A percentile compares a stretch with the other conserved stretches of the same genome.
Conservation (phyloP, 2,329 filamentous ascomycete genomes). For the Grosmannia clavigera region DNA sequence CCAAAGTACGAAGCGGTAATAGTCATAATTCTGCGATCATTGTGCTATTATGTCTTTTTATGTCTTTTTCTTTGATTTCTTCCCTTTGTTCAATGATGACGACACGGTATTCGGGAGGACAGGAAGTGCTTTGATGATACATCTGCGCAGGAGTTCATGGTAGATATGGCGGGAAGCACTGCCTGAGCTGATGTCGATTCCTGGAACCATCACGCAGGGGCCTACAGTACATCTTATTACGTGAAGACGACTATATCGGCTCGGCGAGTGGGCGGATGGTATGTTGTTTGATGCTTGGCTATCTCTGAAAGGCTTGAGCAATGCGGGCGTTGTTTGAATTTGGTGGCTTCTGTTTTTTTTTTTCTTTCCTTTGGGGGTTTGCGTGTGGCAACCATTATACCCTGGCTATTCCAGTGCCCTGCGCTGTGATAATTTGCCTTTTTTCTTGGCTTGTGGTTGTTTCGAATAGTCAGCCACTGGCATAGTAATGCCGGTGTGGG, state of each 20-base stretch:
- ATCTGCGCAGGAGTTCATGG: not conserved
- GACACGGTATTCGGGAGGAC: not conserved
- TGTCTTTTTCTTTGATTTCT: not conserved
- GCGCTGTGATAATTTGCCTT: not conserved
- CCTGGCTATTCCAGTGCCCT: not conserved
- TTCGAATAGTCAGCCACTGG: not conserved
- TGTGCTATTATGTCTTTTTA: not conserved
- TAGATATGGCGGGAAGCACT: not conserved
- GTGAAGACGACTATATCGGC: not conserved
- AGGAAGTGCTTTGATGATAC: not conserved
- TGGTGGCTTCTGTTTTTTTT: not conserved
- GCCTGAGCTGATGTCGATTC: not conserved
- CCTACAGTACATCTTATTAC: not conserved
- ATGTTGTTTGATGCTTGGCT: not conserved
- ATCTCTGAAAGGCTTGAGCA: not conserved
- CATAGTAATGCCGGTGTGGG: too few relatives aligned
- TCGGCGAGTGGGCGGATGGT: not conserved
- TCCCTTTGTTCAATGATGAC: not conserved
- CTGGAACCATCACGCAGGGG: not conserved
- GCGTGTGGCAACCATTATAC: not conserved
- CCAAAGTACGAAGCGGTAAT: not conserved
- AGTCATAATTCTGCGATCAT: not conserved
- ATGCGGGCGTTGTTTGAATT: not conserved
- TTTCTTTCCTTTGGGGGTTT: not conserved
- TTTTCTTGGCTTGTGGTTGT: not conserved